A percentile compares a stretch with the other conserved stretches of the same genome.
These are phyloP conservation scores for Clarireedia sp. DNA, from an alignment of 2,329 filamentous ascomycete genomes.

Conservation along the genomic window DNA sequence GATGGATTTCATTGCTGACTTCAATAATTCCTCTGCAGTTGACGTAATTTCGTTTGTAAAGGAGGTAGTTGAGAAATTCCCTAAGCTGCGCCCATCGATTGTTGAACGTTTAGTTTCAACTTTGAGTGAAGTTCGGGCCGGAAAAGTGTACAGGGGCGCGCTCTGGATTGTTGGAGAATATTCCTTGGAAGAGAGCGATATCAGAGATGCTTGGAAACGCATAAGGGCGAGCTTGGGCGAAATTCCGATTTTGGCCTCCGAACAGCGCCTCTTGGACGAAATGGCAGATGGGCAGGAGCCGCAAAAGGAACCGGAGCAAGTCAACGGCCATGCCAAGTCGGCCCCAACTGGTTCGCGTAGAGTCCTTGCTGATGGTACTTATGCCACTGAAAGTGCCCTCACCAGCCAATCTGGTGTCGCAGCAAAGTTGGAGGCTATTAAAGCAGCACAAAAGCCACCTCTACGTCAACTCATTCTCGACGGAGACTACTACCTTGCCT, in stretches of 20 bases:
- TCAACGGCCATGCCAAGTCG: conserved; percentile 74
- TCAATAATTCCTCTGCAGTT: conserved; percentile 92
- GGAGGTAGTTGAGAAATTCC: conserved; percentile 97
- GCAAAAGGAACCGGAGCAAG: conserved; percentile 51
- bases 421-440: conserved; percentile 90
- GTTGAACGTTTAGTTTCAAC: conserved; percentile 84
- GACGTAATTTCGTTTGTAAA: conserved; percentile 99
- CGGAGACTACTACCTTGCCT: conserved; percentile 92
- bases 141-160: conserved; percentile 94
- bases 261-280: conserved; percentile 84
- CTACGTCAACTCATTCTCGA: conserved; percentile 91
- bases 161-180: conserved; percentile 98
- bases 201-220: conserved; percentile 92
- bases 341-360: conserved; percentile 80
- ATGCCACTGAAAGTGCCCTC: conserved; percentile 91
- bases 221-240: conserved; percentile 91
- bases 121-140: conserved; percentile 84
- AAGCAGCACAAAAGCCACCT: conserved; percentile 92
- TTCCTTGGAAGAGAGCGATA: conserved; percentile 86
- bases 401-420: conserved; percentile 87
- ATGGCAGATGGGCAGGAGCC: conserved; percentile 63
- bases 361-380: conserved; percentile 92
- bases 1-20: conserved; percentile 99
- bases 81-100: conserved; percentile 77
- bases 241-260: conserved; percentile 91